A percentile compares a stretch with the other conserved stretches of the same genome.
These are phyloP conservation scores for Ceratobasidium sp. DNA, from an alignment of 1,284 basidiomycete species.

Conservation along the genomic window DNA sequence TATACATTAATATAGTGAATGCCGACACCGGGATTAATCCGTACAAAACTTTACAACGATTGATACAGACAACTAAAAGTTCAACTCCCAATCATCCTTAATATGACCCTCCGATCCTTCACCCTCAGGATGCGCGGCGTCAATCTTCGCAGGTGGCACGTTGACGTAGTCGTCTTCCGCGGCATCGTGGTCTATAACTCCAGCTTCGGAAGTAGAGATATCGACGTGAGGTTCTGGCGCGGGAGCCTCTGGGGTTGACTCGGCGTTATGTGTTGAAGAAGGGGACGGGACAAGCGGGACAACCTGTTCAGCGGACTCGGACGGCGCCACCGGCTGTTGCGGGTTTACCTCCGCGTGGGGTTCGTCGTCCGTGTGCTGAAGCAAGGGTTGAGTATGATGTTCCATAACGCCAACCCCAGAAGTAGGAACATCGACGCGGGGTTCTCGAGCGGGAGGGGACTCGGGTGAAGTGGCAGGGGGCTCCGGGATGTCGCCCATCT, in stretches of 20 bases:
- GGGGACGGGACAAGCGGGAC: background rate
- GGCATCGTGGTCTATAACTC: background rate
- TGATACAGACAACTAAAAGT: background rate
- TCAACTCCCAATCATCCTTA: conserved; percentile 9
- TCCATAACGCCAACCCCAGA: too few species aligned
- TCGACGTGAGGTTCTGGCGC: too few species aligned
- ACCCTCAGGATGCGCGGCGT: background rate
- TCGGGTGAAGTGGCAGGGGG: background rate
- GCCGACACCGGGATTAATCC: too few species aligned
- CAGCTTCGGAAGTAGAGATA: background rate
- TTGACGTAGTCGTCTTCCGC: conserved; percentile 3
- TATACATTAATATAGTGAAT: too few species aligned
- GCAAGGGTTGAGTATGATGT: background rate
- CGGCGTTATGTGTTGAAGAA: background rate
- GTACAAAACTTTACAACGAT: background rate
- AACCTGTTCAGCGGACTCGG: background rate
- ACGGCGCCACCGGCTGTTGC: background rate
- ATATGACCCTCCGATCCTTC: background rate
- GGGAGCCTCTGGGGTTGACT: too few species aligned
- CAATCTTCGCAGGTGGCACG: background rate
- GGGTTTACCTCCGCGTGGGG: background rate
- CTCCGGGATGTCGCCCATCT: background rate
- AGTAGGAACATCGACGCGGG: too few species aligned
- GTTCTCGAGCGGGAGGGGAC: background rate
- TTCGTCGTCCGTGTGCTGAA: background rate